These are phyloP conservation scores for Clarireedia sp. DNA, from an alignment of 2,329 filamentous ascomycete species.

Conservation along the genomic window DNA sequence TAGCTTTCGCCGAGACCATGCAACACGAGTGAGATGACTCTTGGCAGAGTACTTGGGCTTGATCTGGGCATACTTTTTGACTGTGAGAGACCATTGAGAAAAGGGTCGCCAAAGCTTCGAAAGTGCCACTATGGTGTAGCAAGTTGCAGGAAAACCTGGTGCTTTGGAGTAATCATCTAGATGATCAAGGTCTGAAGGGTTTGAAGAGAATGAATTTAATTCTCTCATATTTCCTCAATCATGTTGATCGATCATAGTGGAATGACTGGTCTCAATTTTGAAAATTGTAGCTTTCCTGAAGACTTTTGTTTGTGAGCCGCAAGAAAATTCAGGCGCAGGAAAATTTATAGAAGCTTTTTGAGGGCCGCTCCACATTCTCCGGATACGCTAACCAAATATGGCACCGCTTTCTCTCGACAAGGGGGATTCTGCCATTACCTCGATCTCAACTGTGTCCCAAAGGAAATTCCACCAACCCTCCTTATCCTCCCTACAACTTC, in stretches of 20 bases:
- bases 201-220: too few relatives aligned
- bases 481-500: neutral
- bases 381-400: neutral
- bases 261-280: neutral
- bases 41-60: slow-evolving; percentile 74
- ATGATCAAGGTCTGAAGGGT: neutral
- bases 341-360: neutral
- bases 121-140: slow-evolving; percentile 53
- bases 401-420: neutral
- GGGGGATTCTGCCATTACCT: neutral
- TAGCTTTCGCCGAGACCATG: slow-evolving; percentile 66
- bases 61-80: slow-evolving; percentile 81
- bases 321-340: neutral
- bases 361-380: neutral
- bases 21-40: slow-evolving; percentile 91
- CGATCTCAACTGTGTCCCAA: too few relatives aligned
- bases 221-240: too few relatives aligned
- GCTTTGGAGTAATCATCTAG: neutral
- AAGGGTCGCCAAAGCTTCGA: slow-evolving; percentile 80
- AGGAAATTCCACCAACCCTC: too few relatives aligned
- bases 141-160: neutral
- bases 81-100: slow-evolving; percentile 65
- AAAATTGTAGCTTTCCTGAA: neutral
- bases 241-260: too few relatives aligned
- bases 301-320: too few relatives aligned